Percentiles rank a stretch among this genome's conserved stretches.
Conservation (phyloP, 73 alveolate genomes). For the Paramecium bursaria region DNA sequence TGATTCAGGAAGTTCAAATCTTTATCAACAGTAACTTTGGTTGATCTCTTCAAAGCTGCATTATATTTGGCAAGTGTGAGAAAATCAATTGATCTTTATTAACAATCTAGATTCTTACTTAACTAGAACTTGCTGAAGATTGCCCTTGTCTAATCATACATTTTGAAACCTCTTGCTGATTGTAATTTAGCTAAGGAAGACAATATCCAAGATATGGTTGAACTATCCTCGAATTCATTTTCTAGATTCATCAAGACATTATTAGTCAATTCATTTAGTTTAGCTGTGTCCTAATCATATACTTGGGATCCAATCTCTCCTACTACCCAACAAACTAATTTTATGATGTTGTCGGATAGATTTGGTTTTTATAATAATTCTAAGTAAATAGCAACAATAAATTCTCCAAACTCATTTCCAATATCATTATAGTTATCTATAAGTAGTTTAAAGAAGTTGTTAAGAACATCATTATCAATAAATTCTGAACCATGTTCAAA, state of each 20-base stretch:
- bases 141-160: slow-evolving; percentile 65
- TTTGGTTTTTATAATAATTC: slow-evolving; percentile 47
- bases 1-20: slow-evolving; percentile 50
- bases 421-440: slow-evolving; percentile 61
- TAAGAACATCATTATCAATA: slow-evolving; percentile 62
- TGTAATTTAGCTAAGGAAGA: slow-evolving; percentile 59
- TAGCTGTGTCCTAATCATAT: slow-evolving; percentile 53
- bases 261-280: slow-evolving; percentile 46
- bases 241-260: slow-evolving; percentile 28
- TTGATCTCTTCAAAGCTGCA: slow-evolving; percentile 65
- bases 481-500: slow-evolving; percentile 68
- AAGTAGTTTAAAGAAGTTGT: slow-evolving; percentile 64
- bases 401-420: slow-evolving; percentile 65
- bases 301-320: slow-evolving; percentile 69
- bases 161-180: slow-evolving; percentile 64
- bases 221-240: slow-evolving; percentile 21
- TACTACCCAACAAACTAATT: slow-evolving; percentile 65
- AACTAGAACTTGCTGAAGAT: slow-evolving; percentile 27
- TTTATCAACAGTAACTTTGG: slow-evolving; percentile 46
- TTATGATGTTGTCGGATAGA: slow-evolving; percentile 33
- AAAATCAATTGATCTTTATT: slow-evolving; percentile 59
- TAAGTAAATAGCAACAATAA: slow-evolving; percentile 48
- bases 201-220: slow-evolving; percentile 63
- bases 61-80: slow-evolving; percentile 54
- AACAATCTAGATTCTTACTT: slow-evolving; percentile 39